phyloP scores from a whole-genome alignment of 2,329 filamentous ascomycete species.

The Penicillium sp. region DNA sequence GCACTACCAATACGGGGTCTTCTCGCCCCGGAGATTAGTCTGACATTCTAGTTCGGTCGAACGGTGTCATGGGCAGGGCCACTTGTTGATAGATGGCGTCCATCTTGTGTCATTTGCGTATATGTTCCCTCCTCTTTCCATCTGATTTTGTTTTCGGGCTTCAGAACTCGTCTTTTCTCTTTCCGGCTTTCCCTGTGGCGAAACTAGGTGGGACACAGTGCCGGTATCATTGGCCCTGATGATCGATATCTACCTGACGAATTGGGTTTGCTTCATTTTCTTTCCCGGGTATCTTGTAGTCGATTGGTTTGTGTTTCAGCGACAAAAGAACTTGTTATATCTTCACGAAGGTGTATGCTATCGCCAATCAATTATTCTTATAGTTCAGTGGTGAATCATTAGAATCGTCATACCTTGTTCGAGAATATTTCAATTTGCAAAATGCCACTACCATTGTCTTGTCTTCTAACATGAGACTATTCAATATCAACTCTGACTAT shows the following conservation, averaged over 20 bases:
- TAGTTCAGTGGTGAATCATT: not conserved
- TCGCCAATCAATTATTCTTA: not conserved
- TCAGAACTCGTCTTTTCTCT: constrained; percentile 1
- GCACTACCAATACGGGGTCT: not conserved
- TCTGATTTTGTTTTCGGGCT: constrained; percentile 8
- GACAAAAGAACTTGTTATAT: constrained; percentile 24
- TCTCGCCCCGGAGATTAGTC: not conserved
- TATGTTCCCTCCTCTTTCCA: constrained; percentile 10
- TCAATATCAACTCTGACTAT: too few relatives aligned
- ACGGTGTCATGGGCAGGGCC: constrained; percentile 25
- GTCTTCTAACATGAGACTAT: too few relatives aligned
- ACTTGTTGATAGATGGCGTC: constrained; percentile 31
- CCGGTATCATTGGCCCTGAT: constrained; percentile 6
- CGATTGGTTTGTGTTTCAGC: constrained; percentile 26
- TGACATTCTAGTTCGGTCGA: not conserved
- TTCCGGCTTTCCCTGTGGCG: constrained; percentile 8
- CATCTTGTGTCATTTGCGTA: constrained; percentile 17
- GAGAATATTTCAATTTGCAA: not conserved
- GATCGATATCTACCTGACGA: constrained; percentile 10
- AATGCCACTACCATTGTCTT: too few relatives aligned
- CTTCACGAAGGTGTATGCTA: not conserved
- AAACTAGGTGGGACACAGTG: constrained; percentile 11
- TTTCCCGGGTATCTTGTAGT: constrained; percentile 16
- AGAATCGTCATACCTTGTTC: not conserved
- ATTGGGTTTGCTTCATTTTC: constrained; percentile 9